A percentile compares a stretch with the other conserved stretches of the same genome.
Conservation (phyloP, 345 rosid genomes). For the Eutrema japonicum region DNA sequence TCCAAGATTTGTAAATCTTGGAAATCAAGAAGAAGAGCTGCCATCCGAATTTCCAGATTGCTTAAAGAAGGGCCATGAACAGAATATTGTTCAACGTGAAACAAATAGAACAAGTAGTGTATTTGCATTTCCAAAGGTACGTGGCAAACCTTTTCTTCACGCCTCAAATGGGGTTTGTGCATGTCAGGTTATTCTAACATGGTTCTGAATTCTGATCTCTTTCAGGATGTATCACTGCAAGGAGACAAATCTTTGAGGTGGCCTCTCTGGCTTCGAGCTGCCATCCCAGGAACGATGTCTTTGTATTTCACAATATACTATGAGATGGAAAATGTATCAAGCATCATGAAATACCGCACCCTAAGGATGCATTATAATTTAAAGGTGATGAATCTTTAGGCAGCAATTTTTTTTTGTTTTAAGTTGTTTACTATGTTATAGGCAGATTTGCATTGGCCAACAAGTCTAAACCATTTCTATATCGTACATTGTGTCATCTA, state of each 20-base stretch:
- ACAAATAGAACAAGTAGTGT: conserved; percentile 47
- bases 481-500: conserved; percentile 38
- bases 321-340: conserved; percentile 77
- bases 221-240: conserved; percentile 66
- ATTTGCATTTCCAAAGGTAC: conserved; percentile 86
- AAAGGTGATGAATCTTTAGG: conserved; percentile 56
- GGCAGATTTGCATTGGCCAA: conserved; percentile 28
- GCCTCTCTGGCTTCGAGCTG: conserved; percentile 98
- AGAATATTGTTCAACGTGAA: conserved; percentile 41
- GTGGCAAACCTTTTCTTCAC: conserved; percentile 40
- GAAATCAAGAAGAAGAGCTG: conserved; percentile 55
- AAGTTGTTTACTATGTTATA: neutral
- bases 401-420: conserved; percentile 5
- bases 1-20: conserved; percentile 74
- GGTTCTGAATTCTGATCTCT: conserved; percentile 37
- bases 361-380: conserved; percentile 78
- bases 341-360: conserved; percentile 81
- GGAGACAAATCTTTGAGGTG: conserved; percentile 66
- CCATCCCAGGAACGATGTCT: conserved; percentile 76
- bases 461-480: conserved; percentile 28
- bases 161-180: conserved; percentile 23
- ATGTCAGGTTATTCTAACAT: conserved; percentile 28
- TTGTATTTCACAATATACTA: conserved; percentile 74
- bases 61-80: conserved; percentile 61
- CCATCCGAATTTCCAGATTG: conserved; percentile 62